phyloP scores from a whole-genome alignment of 2,329 filamentous ascomycete species.

The Microdochium trichocladiopsis region DNA sequence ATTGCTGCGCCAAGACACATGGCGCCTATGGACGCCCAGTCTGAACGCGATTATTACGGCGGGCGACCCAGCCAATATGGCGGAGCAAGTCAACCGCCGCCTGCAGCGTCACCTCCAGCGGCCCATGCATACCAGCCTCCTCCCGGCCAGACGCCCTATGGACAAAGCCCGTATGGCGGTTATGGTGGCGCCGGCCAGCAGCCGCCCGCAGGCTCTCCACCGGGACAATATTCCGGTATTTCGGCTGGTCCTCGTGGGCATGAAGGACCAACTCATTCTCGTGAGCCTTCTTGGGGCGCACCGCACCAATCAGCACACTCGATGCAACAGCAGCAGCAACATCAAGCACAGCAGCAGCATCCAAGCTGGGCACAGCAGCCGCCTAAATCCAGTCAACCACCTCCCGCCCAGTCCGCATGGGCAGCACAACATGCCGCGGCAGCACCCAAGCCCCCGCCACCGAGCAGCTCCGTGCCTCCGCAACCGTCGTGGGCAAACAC shows the following conservation, averaged over 20 bases:
- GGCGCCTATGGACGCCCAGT: slow-evolving; percentile 27
- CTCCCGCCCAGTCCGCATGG: slow-evolving; percentile 28
- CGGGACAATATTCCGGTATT: slow-evolving; percentile 47
- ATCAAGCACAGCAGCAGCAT: slow-evolving; percentile 18
- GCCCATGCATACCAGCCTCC: slow-evolving; percentile 37
- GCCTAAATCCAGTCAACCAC: slow-evolving; percentile 24
- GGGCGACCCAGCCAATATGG: slow-evolving; percentile 24
- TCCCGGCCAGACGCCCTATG: slow-evolving; percentile 24
- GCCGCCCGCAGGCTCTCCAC: slow-evolving; percentile 39
- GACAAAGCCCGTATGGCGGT: slow-evolving; percentile 35
- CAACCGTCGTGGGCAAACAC: slow-evolving; percentile 26
- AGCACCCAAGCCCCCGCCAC: slow-evolving; percentile 25
- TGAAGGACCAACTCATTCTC: slow-evolving; percentile 31
- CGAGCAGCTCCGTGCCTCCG: slow-evolving; percentile 21
- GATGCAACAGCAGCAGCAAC: slow-evolving; percentile 11
- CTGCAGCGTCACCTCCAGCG: slow-evolving; percentile 39
- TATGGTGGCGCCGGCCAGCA: slow-evolving; percentile 36
- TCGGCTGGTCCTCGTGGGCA: slow-evolving; percentile 30
- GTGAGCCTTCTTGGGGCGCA: slow-evolving; percentile 28
- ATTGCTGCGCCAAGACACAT: slow-evolving; percentile 38
- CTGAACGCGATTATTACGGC: slow-evolving; percentile 39
- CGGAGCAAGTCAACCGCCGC: slow-evolving; percentile 22
- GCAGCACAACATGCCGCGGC: slow-evolving; percentile 26
- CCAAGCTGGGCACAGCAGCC: slow-evolving; percentile 24
- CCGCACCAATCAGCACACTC: slow-evolving; percentile 12